These are phyloP conservation scores for Colletotrichum tamarilloi DNA, from an alignment of 2,329 filamentous ascomycete species.

Conservation along the genomic window DNA sequence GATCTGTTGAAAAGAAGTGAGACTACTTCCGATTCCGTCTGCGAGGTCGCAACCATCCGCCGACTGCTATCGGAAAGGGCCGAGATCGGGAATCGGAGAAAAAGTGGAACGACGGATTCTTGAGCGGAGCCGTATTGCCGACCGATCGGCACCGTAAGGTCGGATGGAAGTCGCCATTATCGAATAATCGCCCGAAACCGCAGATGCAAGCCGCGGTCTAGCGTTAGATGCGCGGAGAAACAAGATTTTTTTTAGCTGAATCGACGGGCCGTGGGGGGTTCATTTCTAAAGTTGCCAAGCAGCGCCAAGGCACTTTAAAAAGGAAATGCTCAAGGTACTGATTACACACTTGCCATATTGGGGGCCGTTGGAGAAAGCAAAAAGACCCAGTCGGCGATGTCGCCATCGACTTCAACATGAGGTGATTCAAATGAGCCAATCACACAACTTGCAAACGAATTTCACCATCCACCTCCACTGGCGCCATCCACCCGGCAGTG, in stretches of 20 bases:
- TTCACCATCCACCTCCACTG: background rate
- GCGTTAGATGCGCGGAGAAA: constrained; percentile 6
- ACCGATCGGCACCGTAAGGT: background rate
- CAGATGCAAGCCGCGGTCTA: background rate
- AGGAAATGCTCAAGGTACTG: rapidly evolving
- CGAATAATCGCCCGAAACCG: no score
- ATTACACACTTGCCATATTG: background rate
- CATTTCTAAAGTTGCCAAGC: constrained; percentile 9
- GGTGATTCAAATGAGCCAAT: constrained; percentile 27
- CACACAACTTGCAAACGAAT: background rate
- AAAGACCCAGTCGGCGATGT: constrained; percentile 13
- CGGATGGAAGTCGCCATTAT: background rate
- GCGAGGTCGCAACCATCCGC: background rate
- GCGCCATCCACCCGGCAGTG: constrained; percentile 8
- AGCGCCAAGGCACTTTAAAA: background rate
- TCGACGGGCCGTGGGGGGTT: background rate
- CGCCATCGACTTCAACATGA: constrained; percentile 32
- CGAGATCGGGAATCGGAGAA: background rate
- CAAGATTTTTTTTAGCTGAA: background rate
- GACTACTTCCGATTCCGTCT: background rate
- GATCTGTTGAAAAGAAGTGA: no score
- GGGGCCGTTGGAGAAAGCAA: background rate
- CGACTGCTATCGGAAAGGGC: background rate
- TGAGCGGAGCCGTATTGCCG: background rate
- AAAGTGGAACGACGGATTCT: background rate